Evolutionary conservation across 805 yeast genomes (phyloP).

Genomic region (Komagataella pseudopastoris): DNA sequence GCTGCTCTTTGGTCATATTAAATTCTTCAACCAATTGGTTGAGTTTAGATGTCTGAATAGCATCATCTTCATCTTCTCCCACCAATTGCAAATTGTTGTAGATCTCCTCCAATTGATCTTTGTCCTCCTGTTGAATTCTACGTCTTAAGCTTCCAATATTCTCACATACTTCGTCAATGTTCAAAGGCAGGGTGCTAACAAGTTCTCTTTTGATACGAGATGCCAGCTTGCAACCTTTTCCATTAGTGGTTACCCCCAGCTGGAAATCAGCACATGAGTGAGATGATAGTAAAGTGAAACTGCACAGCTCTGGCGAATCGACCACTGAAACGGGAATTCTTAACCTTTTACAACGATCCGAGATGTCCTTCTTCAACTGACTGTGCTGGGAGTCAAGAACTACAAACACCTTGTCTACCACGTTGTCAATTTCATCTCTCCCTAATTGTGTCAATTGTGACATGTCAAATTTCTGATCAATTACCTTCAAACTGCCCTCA

Average conservation of each 20-base stretch:
- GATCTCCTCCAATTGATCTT: constrained; percentile 16
- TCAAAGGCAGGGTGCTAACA: constrained; percentile 47
- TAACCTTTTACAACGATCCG: constrained; percentile 34
- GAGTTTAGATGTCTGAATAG: constrained; percentile 41
- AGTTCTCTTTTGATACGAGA: constrained; percentile 67
- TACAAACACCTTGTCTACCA: constrained; percentile 72
- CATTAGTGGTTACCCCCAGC: constrained; percentile 73
- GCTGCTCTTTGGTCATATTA: constrained; percentile 34
- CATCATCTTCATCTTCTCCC: constrained; percentile 59
- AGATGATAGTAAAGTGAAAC: constrained; percentile 67
- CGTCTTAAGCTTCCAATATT: constrained; percentile 57
- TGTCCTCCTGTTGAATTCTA: constrained; percentile 39
- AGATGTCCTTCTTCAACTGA: constrained; percentile 26
- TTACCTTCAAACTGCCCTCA: constrained; percentile 7
- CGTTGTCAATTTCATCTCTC: constrained; percentile 40
- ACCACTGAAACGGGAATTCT: constrained; percentile 78
- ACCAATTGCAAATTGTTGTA: constrained; percentile 11
- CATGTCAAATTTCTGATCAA: not conserved
- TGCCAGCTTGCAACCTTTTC: constrained; percentile 84
- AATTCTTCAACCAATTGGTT: constrained; percentile 53
- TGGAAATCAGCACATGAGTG: constrained; percentile 62
- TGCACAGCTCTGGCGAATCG: constrained; percentile 58
- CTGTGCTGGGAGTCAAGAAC: constrained; percentile 17
- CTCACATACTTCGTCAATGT: constrained; percentile 55
- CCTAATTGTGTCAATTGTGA: constrained; percentile 39